Base-by-base conservation (phyloP, 352 stramenopile genomes). In the Phytopythium litorale region DNA sequence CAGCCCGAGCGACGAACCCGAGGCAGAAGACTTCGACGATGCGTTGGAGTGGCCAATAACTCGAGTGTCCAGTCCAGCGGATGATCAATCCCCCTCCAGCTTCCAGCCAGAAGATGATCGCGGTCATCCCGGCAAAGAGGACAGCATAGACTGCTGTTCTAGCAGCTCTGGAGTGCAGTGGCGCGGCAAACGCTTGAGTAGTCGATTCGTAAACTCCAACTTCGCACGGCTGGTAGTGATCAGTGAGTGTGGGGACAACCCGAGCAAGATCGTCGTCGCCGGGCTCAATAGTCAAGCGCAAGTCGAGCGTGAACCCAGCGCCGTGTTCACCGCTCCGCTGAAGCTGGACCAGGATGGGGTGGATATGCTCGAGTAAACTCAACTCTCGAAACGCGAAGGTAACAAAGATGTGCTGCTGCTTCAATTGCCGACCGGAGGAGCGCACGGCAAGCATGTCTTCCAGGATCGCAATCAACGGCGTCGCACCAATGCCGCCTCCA, bases 321-420 rank as follows among this genome's bases (percentile, higher is more conserved):
- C 15, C 49, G 4, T 42, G 21, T 1, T 16, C 43, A 15, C 64
- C 56, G 12, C 50, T 38, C 37, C 64, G 43, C 25, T 58, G 40
- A 5, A 68, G 59, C 16, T 8, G 38, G 7, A 19, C 16, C 15
- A 68, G 63, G 7, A 64, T 32, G 11, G 43, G 56, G 11, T 45
- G 42, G 50, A 68, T 25, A 18, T 64, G 16, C 51, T 68, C 50
- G 4, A 68, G 37, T 43, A 68, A 40, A 16, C 46, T 51, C 37
- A 68, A n/a, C 43, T 68, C 63, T 38, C 63, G 63, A 35, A 64
- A 63, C 12, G 38, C 30, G 8, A 68, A 68, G n/a, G 54, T 12
- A 8, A 68, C 52, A 15, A 46, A 25, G 16, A 68, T 35, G 11
- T 35, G 49, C 28, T 64, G 56, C 21, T 33, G 33, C 3, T 18